These are phyloP conservation scores for Jacaranda mimosifolia DNA, from an alignment of 257 asterid genomes.

Conservation along the genomic window DNA sequence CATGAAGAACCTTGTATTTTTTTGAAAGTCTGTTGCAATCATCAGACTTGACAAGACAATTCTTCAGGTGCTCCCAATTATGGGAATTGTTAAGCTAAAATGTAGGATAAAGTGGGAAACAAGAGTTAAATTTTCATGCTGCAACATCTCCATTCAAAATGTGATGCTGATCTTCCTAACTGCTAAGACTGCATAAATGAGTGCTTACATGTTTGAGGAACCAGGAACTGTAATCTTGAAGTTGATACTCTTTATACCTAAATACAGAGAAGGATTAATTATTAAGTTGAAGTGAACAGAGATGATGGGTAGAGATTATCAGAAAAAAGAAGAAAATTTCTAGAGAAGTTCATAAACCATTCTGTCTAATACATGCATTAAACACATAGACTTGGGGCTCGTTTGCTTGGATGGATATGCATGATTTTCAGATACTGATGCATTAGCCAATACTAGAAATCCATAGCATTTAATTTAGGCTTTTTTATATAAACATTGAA, in stretches of 20 bases:
- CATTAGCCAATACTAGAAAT: too few species aligned
- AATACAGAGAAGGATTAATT: conserved; percentile 19
- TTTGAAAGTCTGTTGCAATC: conserved; percentile 77
- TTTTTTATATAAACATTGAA: too few species aligned
- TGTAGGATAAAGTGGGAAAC: conserved; percentile 19
- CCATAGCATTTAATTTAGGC: too few species aligned
- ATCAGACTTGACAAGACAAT: conserved; percentile 82
- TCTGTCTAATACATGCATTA: too few species aligned
- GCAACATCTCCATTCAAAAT: conserved; percentile 1
- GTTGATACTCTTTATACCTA: conserved; percentile 95
- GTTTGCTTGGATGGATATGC: too few species aligned
- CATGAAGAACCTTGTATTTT: conserved; percentile 66
- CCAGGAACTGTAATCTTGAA: conserved; percentile 92
- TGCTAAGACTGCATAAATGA: not conserved
- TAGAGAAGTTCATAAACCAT: too few species aligned
- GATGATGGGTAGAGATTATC: not conserved
- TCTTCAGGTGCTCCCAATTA: conserved; percentile 81
- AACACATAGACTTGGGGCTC: too few species aligned
- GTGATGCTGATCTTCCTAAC: not conserved
- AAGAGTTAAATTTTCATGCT: conserved; percentile 1
- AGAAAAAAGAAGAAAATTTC: too few species aligned
- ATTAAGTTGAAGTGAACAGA: not conserved
- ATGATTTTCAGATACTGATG: too few species aligned
- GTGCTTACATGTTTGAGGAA: conserved; percentile 79
- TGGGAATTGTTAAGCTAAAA: conserved; percentile 81